Evolutionary conservation across 2,329 filamentous ascomycete species (phyloP).

Genomic region (Thermothelomyces thermophilus): DNA sequence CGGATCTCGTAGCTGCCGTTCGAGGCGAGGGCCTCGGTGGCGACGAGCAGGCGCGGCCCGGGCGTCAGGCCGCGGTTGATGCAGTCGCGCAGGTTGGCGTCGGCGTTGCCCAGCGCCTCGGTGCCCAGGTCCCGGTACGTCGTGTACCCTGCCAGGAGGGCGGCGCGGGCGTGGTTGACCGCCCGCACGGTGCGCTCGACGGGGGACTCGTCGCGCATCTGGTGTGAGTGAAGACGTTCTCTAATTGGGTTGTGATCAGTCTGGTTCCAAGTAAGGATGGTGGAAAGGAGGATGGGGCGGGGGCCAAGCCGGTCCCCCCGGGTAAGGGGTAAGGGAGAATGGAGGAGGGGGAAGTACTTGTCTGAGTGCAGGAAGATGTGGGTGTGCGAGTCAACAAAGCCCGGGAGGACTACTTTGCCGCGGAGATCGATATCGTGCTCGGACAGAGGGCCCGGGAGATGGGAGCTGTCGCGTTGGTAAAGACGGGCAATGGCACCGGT

Average conservation of each 20-base stretch:
- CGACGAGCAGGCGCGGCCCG: conserved; percentile 50
- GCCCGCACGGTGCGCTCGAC: conserved; percentile 50
- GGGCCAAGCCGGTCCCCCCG: no score
- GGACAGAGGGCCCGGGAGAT: conserved; percentile 17
- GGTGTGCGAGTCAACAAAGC: conserved; percentile 49
- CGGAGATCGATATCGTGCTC: conserved; percentile 46
- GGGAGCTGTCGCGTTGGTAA: conserved; percentile 25
- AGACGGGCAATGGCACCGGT: conserved; percentile 37
- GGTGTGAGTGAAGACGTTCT: conserved; percentile 36
- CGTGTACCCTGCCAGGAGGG: conserved; percentile 51
- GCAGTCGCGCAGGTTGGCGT: conserved; percentile 45
- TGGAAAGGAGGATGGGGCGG: no score
- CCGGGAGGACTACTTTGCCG: conserved; percentile 44
- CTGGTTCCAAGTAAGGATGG: no score
- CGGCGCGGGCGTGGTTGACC: conserved; percentile 45
- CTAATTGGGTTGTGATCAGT: conserved; percentile 18
- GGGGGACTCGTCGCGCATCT: conserved; percentile 53
- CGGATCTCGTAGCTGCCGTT: conserved; percentile 44
- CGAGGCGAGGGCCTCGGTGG: conserved; percentile 44
- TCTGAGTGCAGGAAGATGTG: conserved; percentile 51
- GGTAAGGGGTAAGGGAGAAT: conserved; percentile 3
- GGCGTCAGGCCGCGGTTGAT: conserved; percentile 48
- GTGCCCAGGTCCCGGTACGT: conserved; percentile 52
- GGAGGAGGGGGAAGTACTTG: conserved; percentile 25
- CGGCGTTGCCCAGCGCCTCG: conserved; percentile 43